Conservation (phyloP, 2,329 filamentous ascomycete species). For the Botrytis paeoniae region DNA sequence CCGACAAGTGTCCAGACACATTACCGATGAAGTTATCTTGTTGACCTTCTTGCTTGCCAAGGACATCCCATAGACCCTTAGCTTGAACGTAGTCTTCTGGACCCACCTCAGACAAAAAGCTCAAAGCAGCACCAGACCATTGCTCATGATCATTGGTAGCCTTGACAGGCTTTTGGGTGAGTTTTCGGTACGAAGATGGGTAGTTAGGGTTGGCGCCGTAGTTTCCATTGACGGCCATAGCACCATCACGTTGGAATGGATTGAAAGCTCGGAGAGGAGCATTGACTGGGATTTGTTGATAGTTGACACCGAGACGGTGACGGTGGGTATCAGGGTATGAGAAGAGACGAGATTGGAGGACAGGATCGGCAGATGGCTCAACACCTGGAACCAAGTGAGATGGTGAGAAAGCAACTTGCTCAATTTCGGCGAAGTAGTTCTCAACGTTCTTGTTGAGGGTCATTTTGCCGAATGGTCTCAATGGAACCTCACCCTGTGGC, state of each 20-base stretch:
- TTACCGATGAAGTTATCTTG: constrained; percentile 61
- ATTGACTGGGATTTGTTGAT: constrained; percentile 55
- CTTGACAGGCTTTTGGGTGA: constrained; percentile 45
- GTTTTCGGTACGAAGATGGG: constrained; percentile 47
- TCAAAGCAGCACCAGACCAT: constrained; percentile 47
- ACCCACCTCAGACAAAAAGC: constrained; percentile 44
- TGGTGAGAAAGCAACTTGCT: constrained; percentile 68
- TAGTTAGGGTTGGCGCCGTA: constrained; percentile 61
- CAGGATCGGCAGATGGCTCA: constrained; percentile 67
- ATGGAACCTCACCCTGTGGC: constrained; percentile 61
- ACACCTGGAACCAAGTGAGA: constrained; percentile 65
- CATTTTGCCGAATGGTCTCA: constrained; percentile 58
- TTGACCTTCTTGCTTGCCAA: constrained; percentile 49
- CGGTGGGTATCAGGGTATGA: constrained; percentile 66
- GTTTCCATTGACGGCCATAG: constrained; percentile 66
- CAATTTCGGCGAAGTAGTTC: constrained; percentile 65
- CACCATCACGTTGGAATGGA: constrained; percentile 71
- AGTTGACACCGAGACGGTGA: constrained; percentile 56
- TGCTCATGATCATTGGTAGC: constrained; percentile 46
- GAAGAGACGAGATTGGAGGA: constrained; percentile 67
- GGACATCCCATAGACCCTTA: constrained; percentile 39
- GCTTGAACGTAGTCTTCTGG: constrained; percentile 38
- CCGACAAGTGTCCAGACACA: constrained; percentile 54
- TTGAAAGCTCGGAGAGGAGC: constrained; percentile 51
- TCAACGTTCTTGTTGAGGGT: constrained; percentile 62